phyloP scores from a whole-genome alignment of 2,329 filamentous ascomycete genomes.

The Rutstroemia sp. region DNA sequence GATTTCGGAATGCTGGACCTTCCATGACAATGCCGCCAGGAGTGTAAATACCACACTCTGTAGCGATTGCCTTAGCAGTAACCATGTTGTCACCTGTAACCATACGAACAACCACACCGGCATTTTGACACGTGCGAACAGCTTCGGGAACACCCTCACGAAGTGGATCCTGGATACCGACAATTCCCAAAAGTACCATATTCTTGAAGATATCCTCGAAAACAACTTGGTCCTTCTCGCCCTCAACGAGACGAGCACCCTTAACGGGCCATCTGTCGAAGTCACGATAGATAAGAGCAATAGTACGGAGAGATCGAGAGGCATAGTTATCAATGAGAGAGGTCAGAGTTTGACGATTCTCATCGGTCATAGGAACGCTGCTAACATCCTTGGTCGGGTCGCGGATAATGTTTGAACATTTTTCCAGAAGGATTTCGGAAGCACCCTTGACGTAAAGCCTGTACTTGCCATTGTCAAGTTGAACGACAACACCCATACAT shows the following conservation, averaged over 20 bases:
- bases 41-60: constrained; percentile 57
- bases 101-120: constrained; percentile 67
- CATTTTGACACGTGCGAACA: constrained; percentile 58
- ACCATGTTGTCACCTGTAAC: constrained; percentile 67
- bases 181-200: constrained; percentile 66
- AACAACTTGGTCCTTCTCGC: constrained; percentile 52
- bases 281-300: constrained; percentile 66
- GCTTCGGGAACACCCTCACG: constrained; percentile 60
- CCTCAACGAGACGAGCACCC: constrained; percentile 46
- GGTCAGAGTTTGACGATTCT: constrained; percentile 47
- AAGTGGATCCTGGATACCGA: constrained; percentile 70
- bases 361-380: constrained; percentile 44
- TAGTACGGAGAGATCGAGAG: constrained; percentile 63
- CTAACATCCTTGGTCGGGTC: constrained; percentile 51
- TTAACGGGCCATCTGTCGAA: constrained; percentile 61
- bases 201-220: constrained; percentile 63
- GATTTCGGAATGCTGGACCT: constrained; percentile 57
- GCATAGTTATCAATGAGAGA: constrained; percentile 55
- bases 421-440: constrained; percentile 41
- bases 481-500: constrained; percentile 61
- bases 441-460: constrained; percentile 46
- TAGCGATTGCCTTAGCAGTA: constrained; percentile 66
- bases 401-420: constrained; percentile 43
- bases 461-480: constrained; percentile 37
- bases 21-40: constrained; percentile 57